Percentiles rank a stretch among this genome's conserved stretches.
These are phyloP conservation scores for Protostelium mycophagum DNA, from an alignment of 78 protist species.

Conservation along the genomic window DNA sequence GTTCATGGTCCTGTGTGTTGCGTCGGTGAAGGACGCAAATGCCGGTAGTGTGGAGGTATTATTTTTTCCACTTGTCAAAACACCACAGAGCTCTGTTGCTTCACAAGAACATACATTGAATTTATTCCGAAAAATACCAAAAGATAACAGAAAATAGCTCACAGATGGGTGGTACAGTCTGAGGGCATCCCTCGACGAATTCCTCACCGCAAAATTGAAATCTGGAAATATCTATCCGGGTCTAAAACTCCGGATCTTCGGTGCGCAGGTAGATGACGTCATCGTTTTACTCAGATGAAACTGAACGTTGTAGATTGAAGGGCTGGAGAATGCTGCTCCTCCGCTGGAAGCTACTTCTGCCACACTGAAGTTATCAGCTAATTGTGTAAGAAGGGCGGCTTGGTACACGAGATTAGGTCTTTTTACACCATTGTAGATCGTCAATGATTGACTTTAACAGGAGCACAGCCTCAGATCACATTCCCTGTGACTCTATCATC, in stretches of 20 bases:
- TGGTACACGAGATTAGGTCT: constrained; percentile 50
- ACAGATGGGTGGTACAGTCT: constrained; percentile 75
- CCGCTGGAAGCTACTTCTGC: constrained; percentile 35
- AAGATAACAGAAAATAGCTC: constrained; percentile 6
- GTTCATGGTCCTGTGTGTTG: constrained; percentile 53
- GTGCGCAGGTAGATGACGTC: constrained; percentile 13
- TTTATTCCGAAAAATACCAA: constrained; percentile 4
- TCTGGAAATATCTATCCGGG: constrained; percentile 37
- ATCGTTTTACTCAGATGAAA: background rate
- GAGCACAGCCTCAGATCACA: background rate
- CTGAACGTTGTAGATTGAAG: constrained; percentile 5
- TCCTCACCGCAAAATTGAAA: constrained; percentile 14
- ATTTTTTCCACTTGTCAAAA: background rate
- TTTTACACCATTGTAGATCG: too few species aligned
- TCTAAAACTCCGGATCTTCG: constrained; percentile 36
- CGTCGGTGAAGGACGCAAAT: constrained; percentile 9
- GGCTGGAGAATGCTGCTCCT: constrained; percentile 26
- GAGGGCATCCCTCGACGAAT: constrained; percentile 44
- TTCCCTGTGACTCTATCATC: background rate
- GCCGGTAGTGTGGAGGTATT: constrained; percentile 4
- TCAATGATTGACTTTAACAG: too few species aligned
- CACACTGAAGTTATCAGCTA: constrained; percentile 19
- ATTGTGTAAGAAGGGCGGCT: constrained; percentile 35
- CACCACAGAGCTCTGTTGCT: background rate
- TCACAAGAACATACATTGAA: background rate